Evolutionary conservation across 768 basidiomycete genomes (phyloP), one percentile per base, ranked within the genome.

Genomic region (Mrakia hoshinonis): DNA sequence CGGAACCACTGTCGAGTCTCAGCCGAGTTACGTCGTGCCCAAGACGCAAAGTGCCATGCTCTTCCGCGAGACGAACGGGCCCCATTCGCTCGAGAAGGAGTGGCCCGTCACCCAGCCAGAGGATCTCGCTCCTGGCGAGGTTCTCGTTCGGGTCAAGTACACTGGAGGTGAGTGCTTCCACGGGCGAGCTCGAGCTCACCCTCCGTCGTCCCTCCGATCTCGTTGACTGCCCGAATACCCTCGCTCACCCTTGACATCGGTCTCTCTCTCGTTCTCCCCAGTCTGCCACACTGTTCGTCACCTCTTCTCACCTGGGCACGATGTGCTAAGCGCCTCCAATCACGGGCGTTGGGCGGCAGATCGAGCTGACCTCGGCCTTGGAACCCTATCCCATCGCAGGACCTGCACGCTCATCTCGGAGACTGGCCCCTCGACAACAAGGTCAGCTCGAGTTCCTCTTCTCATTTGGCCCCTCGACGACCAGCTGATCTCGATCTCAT

Each of bases 341-440:
- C n/a, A n/a, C n/a, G n/a, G n/a, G n/a, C n/a, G n/a, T n/a, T n/a
- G n/a, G 7, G 15, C 38, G 10, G 43, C 43, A 43, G 43, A 43
- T 7, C 43, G 43, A 43, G 43, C 43, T 43, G 43, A 43, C 43
- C 43, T 15, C n/a, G 15, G 52, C 51, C 29, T 36, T 2, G 4
- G 12, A 7, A 31, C 47, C 3, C 91, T 43, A 15, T 43, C 43
- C 43, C 15, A 6, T 43, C 43, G 6, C 43, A 43, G 43, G 43
- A 92, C 76, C 83, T 90, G 18, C 91, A 92, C 75, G 87, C 87
- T 34, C 85, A 85, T 47, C 79, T 84, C 48, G 85, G 85, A 54
- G 92, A 93, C 77, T 93, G 92, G 92, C 92, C 92, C 0, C 70
- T 89, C 12, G 79, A 83, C n/a, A 82, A 85, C 43, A 84, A 82